These are phyloP conservation scores for Schizosaccharomyces pombe DNA, from an alignment of 805 yeast species.

Conservation along the genomic window DNA sequence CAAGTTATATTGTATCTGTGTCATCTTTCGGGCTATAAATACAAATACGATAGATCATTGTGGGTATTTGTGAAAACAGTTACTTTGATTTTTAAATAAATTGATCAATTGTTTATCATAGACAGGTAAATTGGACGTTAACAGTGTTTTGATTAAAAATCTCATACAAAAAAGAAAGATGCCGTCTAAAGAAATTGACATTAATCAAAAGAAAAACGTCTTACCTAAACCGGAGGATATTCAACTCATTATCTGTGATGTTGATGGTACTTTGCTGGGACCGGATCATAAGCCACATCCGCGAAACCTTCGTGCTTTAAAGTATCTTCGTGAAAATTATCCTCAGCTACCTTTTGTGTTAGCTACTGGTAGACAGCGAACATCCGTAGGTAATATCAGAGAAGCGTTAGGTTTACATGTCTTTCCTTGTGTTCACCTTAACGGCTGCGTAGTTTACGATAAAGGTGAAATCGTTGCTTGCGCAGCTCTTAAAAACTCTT, in stretches of 20 bases:
- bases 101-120: no score
- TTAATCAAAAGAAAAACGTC: no score
- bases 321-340: background rate
- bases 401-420: background rate
- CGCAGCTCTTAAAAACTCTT: background rate
- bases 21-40: no score
- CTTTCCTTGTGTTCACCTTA: background rate
- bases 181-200: no score
- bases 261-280: conserved; percentile 4
- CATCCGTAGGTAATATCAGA: background rate
- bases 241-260: conserved; percentile 2
- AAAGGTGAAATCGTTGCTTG: background rate
- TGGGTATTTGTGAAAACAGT: no score
- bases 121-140: no score
- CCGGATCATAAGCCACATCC: background rate
- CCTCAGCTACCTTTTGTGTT: conserved; percentile 1
- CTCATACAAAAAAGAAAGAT: no score
- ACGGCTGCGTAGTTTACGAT: background rate
- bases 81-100: no score
- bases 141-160: no score
- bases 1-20: no score
- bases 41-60: no score
- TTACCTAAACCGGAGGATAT: background rate
- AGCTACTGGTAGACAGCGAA: conserved; percentile 3
- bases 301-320: background rate